Evolutionary conservation across 2,329 filamentous ascomycete species (phyloP).

Genomic region (Ophiosphaerella narmari): DNA sequence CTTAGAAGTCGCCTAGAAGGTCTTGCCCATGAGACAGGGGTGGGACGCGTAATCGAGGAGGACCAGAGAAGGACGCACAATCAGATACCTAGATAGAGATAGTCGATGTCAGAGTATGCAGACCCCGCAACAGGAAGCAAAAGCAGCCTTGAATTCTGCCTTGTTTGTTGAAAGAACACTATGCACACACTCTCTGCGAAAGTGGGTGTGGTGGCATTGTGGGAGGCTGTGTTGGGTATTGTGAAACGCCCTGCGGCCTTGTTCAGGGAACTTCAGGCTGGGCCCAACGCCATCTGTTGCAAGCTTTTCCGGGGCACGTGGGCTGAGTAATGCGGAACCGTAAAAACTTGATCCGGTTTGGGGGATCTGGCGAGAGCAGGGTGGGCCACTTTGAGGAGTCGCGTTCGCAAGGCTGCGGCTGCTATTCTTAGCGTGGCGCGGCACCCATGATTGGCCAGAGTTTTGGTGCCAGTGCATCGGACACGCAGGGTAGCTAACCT

Average conservation of each 20-base stretch:
- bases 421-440: conserved; percentile 7
- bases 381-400: no score
- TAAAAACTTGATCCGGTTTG: background rate
- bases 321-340: background rate
- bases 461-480: conserved; percentile 1
- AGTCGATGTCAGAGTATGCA: background rate
- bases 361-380: background rate
- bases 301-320: background rate
- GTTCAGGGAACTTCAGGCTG: background rate
- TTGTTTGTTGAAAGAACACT: background rate
- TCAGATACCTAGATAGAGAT: background rate
- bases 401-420: conserved; percentile 6
- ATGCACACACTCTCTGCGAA: background rate
- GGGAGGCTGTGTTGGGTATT: background rate
- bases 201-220: background rate
- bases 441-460: conserved; percentile 12
- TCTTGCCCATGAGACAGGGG: background rate
- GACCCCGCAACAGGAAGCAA: background rate
- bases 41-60: background rate
- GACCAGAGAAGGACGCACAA: background rate
- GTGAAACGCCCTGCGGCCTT: background rate
- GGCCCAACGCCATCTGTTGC: background rate
- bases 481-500: conserved; percentile 9
- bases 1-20: background rate
- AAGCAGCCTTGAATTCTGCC: background rate